Percentiles rank a stretch among this genome's conserved stretches.
phyloP scores from a whole-genome alignment of 202 grass and related monocot genomes.

The Musa balbisiana region DNA sequence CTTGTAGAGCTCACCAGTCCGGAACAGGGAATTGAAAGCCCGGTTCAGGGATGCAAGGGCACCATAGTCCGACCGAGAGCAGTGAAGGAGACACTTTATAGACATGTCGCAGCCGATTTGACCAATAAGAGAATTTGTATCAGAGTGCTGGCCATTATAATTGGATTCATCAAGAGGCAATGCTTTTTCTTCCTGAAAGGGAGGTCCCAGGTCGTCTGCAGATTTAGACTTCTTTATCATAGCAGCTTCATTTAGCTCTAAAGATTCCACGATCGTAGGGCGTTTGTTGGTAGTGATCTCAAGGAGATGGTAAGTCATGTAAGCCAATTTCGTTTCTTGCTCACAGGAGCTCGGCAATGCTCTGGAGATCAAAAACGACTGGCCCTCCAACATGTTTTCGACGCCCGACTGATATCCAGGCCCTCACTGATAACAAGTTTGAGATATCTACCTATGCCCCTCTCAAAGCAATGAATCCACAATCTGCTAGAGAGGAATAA shows the following conservation, averaged over 20 bases:
- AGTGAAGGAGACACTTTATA: slow-evolving; percentile 15
- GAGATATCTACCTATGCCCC: not conserved
- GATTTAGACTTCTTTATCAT: not conserved
- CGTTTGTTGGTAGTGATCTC: slow-evolving; percentile 24
- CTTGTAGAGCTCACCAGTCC: slow-evolving; percentile 9
- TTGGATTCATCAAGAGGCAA: not conserved
- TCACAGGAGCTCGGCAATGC: slow-evolving; percentile 33
- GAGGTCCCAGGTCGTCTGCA: not conserved
- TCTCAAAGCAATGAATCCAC: slow-evolving; percentile 2
- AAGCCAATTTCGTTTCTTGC: slow-evolving; percentile 35
- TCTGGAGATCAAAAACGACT: slow-evolving; percentile 35
- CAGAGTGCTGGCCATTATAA: not conserved
- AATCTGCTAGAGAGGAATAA: slow-evolving; percentile 1
- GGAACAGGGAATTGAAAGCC: not conserved
- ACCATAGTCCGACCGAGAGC: slow-evolving; percentile 9
- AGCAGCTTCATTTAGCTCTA: not conserved
- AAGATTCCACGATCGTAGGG: not conserved
- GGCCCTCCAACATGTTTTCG: slow-evolving; percentile 35
- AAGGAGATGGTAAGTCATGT: slow-evolving; percentile 32
- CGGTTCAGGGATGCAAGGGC: slow-evolving; percentile 14
- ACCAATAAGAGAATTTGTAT: slow-evolving; percentile 15
- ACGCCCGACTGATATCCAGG: slow-evolving; percentile 3
- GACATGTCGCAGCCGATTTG: slow-evolving; percentile 12
- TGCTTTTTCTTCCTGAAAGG: not conserved
- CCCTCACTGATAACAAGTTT: not conserved